A percentile compares a stretch with the other conserved stretches of the same genome.
phyloP scores from a whole-genome alignment of 148 eudicot genomes.

The Spergularia bocconei region DNA sequence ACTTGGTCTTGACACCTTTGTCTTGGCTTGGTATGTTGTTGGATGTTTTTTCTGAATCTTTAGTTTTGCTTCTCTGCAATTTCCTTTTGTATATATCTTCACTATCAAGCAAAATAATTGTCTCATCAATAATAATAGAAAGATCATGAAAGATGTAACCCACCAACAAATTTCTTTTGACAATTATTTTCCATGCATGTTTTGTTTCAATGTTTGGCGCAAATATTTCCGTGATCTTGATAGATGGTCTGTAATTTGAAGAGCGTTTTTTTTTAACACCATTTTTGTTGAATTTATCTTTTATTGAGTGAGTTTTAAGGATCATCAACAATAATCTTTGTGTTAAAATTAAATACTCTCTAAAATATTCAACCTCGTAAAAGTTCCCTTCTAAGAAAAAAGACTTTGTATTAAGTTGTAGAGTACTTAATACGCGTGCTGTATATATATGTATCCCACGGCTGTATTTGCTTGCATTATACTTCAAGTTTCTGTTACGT shows the following conservation, averaged over 20 bases:
- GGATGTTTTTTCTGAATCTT: constrained; percentile 42
- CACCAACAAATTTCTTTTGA: background rate
- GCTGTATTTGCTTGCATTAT: constrained; percentile 16
- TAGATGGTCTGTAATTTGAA: too few relatives aligned
- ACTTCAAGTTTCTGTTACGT: constrained; percentile 12
- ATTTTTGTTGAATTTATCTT: too few relatives aligned
- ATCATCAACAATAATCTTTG: too few relatives aligned
- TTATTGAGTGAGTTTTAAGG: too few relatives aligned
- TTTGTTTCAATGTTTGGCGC: too few relatives aligned
- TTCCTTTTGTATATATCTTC: constrained; percentile 67
- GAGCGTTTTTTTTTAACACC: too few relatives aligned
- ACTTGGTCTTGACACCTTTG: constrained; percentile 42
- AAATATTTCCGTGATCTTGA: too few relatives aligned
- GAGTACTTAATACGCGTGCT: too few relatives aligned
- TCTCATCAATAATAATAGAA: background rate
- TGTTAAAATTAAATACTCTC: too few relatives aligned
- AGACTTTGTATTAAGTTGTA: too few relatives aligned
- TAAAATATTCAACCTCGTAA: too few relatives aligned
- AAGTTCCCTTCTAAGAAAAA: too few relatives aligned
- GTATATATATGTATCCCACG: background rate
- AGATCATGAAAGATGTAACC: background rate
- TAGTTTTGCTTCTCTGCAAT: constrained; percentile 42
- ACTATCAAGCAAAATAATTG: constrained; percentile 33
- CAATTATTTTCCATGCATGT: background rate
- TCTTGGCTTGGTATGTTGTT: constrained; percentile 33